Evolutionary conservation across 306 rosid genomes (phyloP).

Genomic region (Vachellia pachyceras): DNA sequence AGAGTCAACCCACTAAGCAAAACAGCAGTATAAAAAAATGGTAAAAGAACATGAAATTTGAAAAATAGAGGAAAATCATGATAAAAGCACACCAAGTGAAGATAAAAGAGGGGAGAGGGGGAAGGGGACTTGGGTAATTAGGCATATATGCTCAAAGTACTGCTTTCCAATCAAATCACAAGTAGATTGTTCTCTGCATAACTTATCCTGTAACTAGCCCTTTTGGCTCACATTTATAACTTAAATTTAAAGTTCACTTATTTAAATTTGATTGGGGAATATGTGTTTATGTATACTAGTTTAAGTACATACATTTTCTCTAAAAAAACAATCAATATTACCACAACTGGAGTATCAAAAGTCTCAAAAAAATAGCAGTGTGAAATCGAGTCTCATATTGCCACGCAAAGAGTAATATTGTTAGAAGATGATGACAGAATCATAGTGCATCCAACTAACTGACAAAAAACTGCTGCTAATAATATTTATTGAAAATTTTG

Average conservation of each 20-base stretch:
- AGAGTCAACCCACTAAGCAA: slow-evolving; percentile 30
- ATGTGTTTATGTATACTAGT: no score
- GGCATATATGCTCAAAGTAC: no score
- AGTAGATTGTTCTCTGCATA: neutral
- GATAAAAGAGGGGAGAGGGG: neutral
- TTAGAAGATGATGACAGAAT: slow-evolving; percentile 1
- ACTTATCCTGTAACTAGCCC: neutral
- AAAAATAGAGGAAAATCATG: neutral
- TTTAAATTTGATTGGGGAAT: neutral
- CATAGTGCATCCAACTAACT: slow-evolving; percentile 2
- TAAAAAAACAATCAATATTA: neutral
- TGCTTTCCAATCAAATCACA: neutral
- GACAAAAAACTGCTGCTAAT: neutral
- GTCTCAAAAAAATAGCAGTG: neutral
- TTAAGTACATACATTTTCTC: neutral
- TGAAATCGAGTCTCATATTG: neutral
- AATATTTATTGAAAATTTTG: neutral
- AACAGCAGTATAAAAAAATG: slow-evolving; percentile 34
- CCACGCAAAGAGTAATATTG: slow-evolving; percentile 10
- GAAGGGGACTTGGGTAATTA: neutral
- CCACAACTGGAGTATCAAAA: neutral
- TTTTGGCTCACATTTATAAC: neutral
- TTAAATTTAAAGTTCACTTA: neutral
- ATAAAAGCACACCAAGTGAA: slow-evolving; percentile 10
- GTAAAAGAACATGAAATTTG: slow-evolving; percentile 26